Evolutionary conservation across 176 grass and related monocot genomes (phyloP).

Genomic region (Aechmea fasciata): DNA sequence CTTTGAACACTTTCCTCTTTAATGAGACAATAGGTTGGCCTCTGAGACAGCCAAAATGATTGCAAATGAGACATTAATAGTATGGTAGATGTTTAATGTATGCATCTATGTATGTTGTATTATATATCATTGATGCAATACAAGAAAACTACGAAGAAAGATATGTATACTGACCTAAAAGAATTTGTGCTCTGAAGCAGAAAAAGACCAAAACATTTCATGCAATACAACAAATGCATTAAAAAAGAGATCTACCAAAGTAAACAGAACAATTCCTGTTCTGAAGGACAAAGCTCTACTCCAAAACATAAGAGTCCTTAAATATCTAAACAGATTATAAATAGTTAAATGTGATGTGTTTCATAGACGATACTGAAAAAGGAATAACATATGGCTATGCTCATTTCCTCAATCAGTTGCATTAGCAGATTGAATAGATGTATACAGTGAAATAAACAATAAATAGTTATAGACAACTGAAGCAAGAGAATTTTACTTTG

Average conservation of each 20-base stretch:
- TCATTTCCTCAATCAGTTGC: not conserved
- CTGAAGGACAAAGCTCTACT: not conserved
- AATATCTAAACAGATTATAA: not conserved
- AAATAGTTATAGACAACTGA: slow-evolving; percentile 2
- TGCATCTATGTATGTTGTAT: no score
- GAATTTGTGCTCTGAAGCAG: not conserved
- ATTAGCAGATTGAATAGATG: not conserved
- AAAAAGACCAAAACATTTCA: not conserved
- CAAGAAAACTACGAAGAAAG: no score
- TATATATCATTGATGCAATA: no score
- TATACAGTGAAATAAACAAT: not conserved
- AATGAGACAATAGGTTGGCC: not conserved
- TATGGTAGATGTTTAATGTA: not conserved
- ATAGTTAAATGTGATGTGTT: not conserved
- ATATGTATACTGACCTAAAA: no score
- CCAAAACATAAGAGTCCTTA: not conserved
- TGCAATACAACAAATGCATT: not conserved
- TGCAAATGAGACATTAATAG: not conserved
- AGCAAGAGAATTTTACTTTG: not conserved
- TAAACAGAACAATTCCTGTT: not conserved
- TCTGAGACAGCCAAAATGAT: not conserved
- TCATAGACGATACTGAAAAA: not conserved
- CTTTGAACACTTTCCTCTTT: slow-evolving; percentile 17
- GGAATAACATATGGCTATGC: not conserved
- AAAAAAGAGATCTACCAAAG: not conserved